Percentiles rank a stretch among this genome's conserved stretches.
phyloP scores from a whole-genome alignment of 306 rosid genomes.

The Lathyrus sativus region DNA sequence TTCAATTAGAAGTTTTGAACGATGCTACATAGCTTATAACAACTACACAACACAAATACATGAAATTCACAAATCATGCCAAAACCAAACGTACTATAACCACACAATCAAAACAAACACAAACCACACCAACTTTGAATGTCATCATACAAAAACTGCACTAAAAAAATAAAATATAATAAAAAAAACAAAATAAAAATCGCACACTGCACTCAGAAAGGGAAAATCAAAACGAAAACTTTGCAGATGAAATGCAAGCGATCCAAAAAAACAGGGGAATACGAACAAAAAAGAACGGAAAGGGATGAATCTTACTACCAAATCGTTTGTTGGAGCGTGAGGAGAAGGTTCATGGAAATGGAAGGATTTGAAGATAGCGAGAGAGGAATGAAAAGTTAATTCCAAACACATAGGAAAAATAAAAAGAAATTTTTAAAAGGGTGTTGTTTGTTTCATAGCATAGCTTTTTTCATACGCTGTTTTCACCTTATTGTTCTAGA shows the following conservation, averaged over 20 bases:
- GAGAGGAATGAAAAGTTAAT: neutral
- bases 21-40: neutral
- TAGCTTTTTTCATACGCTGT: neutral
- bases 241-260: conserved; percentile 3
- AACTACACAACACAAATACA: conserved; percentile 6
- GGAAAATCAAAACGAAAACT: conserved; percentile 20
- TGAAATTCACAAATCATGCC: neutral
- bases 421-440: neutral
- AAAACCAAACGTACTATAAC: neutral
- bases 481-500: too few relatives aligned
- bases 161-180: neutral
- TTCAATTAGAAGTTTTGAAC: neutral
- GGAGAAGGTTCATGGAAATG: conserved; percentile 1
- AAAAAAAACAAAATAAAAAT: neutral
- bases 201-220: conserved; percentile 1
- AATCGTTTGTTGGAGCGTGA: conserved; percentile 2
- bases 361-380: neutral
- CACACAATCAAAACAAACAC: neutral
- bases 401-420: neutral
- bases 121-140: neutral
- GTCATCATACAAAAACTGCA: neutral
- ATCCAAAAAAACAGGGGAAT: neutral
- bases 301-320: neutral
- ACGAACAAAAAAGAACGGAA: neutral
- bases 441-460: neutral